Conservation (phyloP, 2,329 filamentous ascomycete species). For the Orbilia quercus region DNA sequence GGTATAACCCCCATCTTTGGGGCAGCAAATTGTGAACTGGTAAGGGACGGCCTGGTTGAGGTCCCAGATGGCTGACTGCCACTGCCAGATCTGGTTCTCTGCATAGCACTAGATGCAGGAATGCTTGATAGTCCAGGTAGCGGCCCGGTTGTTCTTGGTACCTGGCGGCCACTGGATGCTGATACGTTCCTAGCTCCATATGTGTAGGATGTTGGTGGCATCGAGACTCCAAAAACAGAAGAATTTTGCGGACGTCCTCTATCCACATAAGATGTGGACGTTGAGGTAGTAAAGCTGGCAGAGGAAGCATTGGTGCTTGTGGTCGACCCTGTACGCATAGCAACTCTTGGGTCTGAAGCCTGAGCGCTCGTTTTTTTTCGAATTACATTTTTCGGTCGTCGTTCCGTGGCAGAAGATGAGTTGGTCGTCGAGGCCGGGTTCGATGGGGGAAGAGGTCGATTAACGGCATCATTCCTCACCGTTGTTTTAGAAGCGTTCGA, state of each 20-base stretch:
- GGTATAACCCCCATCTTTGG: conserved; percentile 41
- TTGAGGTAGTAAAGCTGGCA: conserved; percentile 51
- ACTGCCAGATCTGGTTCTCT: conserved; percentile 49
- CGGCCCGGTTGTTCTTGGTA: conserved; percentile 31
- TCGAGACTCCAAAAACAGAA: conserved; percentile 43
- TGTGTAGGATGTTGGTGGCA: conserved; percentile 51
- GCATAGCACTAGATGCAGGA: conserved; percentile 31
- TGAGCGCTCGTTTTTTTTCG: conserved; percentile 34
- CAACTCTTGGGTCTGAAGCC: conserved; percentile 25
- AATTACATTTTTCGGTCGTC: conserved; percentile 42
- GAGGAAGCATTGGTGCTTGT: conserved; percentile 51
- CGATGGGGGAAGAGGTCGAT: conserved; percentile 23
- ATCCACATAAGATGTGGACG: conserved; percentile 44
- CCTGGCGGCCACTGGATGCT: conserved; percentile 21
- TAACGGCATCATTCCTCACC: conserved; percentile 28
- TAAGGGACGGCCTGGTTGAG: conserved; percentile 36
- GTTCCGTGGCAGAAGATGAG: conserved; percentile 43
- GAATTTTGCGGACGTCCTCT: conserved; percentile 32
- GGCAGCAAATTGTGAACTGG: conserved; percentile 33
- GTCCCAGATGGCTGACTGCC: conserved; percentile 44
- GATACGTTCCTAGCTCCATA: conserved; percentile 41
- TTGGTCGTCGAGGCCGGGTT: conserved; percentile 38
- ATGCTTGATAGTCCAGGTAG: conserved; percentile 35
- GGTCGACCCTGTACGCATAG: conserved; percentile 49
- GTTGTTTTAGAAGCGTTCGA: conserved; percentile 41